A percentile compares a stretch with the other conserved stretches of the same genome.
These are phyloP conservation scores for Brachypodium distachyon DNA, from an alignment of 202 grass and related monocot genomes.

Conservation along the genomic window DNA sequence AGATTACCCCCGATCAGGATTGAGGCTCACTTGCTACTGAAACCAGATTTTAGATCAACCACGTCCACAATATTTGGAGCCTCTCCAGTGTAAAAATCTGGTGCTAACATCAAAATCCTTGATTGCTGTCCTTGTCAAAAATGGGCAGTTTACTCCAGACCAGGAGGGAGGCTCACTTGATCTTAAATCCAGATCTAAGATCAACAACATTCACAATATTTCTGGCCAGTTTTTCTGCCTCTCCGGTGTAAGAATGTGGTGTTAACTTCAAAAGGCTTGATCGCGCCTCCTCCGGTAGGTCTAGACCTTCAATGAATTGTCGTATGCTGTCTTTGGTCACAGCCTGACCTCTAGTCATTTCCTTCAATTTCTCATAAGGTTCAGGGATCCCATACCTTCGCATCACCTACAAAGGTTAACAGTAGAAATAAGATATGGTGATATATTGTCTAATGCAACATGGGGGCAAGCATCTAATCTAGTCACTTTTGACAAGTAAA, in stretches of 20 bases:
- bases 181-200: conserved; percentile 45
- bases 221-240: conserved; percentile 60
- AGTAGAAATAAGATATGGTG: background rate
- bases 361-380: conserved; percentile 91
- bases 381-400: conserved; percentile 79
- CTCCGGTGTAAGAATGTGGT: conserved; percentile 66
- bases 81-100: conserved; percentile 66
- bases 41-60: conserved; percentile 40
- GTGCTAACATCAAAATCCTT: conserved; percentile 53
- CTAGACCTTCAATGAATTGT: conserved; percentile 60
- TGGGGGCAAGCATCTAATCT: background rate
- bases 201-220: conserved; percentile 43
- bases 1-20: background rate
- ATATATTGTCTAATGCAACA: background rate
- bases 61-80: conserved; percentile 48
- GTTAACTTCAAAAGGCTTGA: conserved; percentile 54
- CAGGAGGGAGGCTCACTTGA: conserved; percentile 9
- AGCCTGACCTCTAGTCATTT: conserved; percentile 65
- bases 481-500: background rate
- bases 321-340: conserved; percentile 74
- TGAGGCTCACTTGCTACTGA: conserved; percentile 40
- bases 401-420: conserved; percentile 59
- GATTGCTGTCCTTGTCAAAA: background rate
- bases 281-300: conserved; percentile 43
- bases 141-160: background rate